A percentile compares a stretch with the other conserved stretches of the same genome.
Evolutionary conservation across 768 basidiomycete species (phyloP).

Genomic region (Baorangia bicolor): DNA sequence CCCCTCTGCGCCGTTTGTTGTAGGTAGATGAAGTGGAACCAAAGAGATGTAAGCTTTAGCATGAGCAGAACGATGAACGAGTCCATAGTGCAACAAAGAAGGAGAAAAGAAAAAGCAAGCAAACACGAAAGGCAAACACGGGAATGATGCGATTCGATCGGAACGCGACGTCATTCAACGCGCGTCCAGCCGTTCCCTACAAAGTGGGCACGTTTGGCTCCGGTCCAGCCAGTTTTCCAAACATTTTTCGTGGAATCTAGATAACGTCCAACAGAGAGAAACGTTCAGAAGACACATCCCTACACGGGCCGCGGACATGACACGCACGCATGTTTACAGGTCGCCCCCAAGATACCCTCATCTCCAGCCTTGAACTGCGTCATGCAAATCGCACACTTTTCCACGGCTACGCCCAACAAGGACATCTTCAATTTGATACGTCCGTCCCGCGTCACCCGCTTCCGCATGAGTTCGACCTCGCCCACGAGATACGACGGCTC

Average conservation of each 20-base stretch:
- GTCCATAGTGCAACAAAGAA: slow-evolving; percentile 15
- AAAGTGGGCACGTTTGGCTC: slow-evolving; percentile 64
- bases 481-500: slow-evolving; percentile 37
- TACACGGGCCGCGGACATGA: no score
- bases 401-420: slow-evolving; percentile 60
- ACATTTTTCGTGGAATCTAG: slow-evolving; percentile 62
- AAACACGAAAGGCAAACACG: not conserved
- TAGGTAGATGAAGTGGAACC: slow-evolving; percentile 5
- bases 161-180: slow-evolving; percentile 8
- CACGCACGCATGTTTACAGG: slow-evolving; percentile 58
- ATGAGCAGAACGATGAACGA: slow-evolving; percentile 10
- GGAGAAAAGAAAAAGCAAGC: not conserved
- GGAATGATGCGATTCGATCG: not conserved
- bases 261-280: not conserved
- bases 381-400: slow-evolving; percentile 73
- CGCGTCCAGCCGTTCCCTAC: slow-evolving; percentile 46
- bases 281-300: no score
- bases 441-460: slow-evolving; percentile 60
- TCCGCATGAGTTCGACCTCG: slow-evolving; percentile 54
- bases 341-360: slow-evolving; percentile 50
- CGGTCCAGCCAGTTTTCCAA: slow-evolving; percentile 59
- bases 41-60: slow-evolving; percentile 11
- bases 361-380: slow-evolving; percentile 65
- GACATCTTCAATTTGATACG: slow-evolving; percentile 70
- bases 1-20: slow-evolving; percentile 1